These are phyloP conservation scores for Pseudodiploospora longispora DNA, from an alignment of 2,329 filamentous ascomycete genomes.

Conservation along the genomic window DNA sequence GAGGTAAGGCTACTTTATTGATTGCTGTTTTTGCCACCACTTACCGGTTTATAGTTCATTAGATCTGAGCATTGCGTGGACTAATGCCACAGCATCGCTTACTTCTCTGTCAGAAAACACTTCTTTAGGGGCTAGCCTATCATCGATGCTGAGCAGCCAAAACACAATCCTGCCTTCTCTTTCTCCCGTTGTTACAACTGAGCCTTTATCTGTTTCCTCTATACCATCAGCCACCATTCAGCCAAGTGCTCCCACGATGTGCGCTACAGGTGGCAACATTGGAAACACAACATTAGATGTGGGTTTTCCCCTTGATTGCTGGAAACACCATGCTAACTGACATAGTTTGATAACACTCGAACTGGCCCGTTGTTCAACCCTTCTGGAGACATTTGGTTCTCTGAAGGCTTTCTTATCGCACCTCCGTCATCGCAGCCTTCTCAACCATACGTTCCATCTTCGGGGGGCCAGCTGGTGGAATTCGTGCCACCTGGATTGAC, in stretches of 20 bases:
- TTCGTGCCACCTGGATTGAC: conserved; percentile 30
- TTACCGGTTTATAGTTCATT: conserved; percentile 12
- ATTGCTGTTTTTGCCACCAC: conserved; percentile 7
- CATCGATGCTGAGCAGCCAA: conserved; percentile 19
- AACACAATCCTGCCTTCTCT: conserved; percentile 6
- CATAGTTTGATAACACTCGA: conserved; percentile 29
- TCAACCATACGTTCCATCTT: conserved; percentile 28
- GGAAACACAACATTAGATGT: conserved; percentile 32
- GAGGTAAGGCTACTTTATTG: conserved; percentile 12
- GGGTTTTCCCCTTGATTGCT: conserved; percentile 11
- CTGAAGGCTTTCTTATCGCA: conserved; percentile 31
- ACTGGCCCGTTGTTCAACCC: conserved; percentile 32
- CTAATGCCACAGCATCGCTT: conserved; percentile 21
- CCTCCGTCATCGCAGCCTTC: conserved; percentile 24
- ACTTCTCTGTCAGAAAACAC: conserved; percentile 12
- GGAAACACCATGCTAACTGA: conserved; percentile 9
- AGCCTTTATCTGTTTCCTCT: conserved; percentile 1
- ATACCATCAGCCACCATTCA: conserved; percentile 4
- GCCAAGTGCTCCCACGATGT: conserved; percentile 16
- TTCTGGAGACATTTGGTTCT: conserved; percentile 32
- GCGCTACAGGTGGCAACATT: conserved; percentile 21
- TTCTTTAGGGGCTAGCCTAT: conserved; percentile 15
- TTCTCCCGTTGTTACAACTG: conserved; percentile 6
- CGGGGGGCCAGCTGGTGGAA: conserved; percentile 31
- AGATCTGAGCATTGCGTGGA: conserved; percentile 15